Evolutionary conservation across 2,329 filamentous ascomycete genomes (phyloP), one percentile per base, ranked within the genome.

Genomic region (Neoascochyta sp.): DNA sequence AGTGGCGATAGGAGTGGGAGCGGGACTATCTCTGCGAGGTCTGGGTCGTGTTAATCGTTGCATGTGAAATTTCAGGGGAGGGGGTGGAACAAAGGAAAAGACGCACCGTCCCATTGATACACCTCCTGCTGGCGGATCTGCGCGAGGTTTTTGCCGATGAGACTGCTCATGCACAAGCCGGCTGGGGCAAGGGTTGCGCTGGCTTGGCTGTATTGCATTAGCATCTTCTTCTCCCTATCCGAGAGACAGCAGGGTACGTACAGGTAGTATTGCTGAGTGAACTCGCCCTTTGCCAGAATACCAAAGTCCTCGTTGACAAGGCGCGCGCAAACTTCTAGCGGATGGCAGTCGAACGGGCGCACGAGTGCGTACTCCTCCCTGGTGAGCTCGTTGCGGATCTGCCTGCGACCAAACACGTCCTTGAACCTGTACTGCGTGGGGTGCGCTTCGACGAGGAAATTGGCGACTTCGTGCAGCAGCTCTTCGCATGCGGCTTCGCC

Each of bases 121-220:
- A 75, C 67, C 2, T 67, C 64, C 3, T 52, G 55, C 33, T 73
- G 69, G 3, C 42, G 17, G 29, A 75, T 59, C 22, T 62, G 60
- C 11, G 66, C 63, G 36, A 75, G 65, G 2, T 66, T 67, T 45
- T 62, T 69, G 14, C 71, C 71, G 24, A 75, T 70, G 15, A 70
- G 63, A 24, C 68, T 58, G 21, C 65, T 51, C 9, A 75, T 60
- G 13, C 64, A 65, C 70, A 71, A 75, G 6, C 73, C 73, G 0
- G 71, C 67, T 2, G 72, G 73, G 40, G 74, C 75, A 4, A 74
- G 54, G 9, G 69, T 75, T 4, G 72, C 71, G 24, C 69, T 71
- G 14, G 71, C 72, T 31, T 65, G 61, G 16, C 68, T 71, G 22
- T 16, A 10, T 17, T 4, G 16, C 12, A 22, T 33, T 13, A 25